Conservation (phyloP, 2,329 filamentous ascomycete species). For the Phialocephala sp. region DNA sequence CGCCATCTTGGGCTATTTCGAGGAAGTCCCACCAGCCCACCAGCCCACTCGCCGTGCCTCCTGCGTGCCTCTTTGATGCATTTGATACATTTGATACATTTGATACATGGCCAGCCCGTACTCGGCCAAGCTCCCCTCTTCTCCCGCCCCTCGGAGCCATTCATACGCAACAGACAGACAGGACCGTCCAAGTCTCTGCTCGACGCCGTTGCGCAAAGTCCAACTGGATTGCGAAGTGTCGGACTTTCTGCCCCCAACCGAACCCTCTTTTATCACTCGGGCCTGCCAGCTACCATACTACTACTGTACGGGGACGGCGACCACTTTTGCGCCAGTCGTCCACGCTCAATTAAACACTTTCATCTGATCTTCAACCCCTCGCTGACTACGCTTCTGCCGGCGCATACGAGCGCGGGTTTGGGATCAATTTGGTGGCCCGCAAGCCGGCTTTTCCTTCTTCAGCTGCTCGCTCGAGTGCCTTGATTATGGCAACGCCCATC, state of each 20-base stretch:
- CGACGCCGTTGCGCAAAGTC: background rate
- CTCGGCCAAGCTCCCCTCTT: slow-evolving; percentile 9
- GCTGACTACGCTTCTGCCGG: background rate
- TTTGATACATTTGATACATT: background rate
- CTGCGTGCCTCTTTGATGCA: slow-evolving; percentile 6
- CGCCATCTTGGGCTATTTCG: background rate
- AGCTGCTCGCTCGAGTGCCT: slow-evolving; percentile 16
- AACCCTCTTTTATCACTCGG: background rate
- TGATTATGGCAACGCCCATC: slow-evolving; percentile 23
- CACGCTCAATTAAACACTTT: slow-evolving; percentile 7
- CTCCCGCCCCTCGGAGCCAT: background rate
- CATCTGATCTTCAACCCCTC: slow-evolving; percentile 5
- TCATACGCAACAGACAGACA: background rate
- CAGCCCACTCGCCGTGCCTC: background rate
- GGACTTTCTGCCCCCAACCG: background rate
- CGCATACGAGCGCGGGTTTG: slow-evolving; percentile 4
- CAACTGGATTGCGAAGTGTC: background rate
- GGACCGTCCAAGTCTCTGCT: background rate
- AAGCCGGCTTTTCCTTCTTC: background rate
- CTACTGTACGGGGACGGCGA: background rate
- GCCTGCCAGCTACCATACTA: background rate
- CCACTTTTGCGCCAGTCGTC: background rate
- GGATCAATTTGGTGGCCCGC: slow-evolving; percentile 6
- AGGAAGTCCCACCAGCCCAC: too few species aligned
- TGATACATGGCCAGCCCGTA: background rate